Base-by-base conservation (phyloP, 2,329 filamentous ascomycete genomes). In the Cercospora sojina region DNA sequence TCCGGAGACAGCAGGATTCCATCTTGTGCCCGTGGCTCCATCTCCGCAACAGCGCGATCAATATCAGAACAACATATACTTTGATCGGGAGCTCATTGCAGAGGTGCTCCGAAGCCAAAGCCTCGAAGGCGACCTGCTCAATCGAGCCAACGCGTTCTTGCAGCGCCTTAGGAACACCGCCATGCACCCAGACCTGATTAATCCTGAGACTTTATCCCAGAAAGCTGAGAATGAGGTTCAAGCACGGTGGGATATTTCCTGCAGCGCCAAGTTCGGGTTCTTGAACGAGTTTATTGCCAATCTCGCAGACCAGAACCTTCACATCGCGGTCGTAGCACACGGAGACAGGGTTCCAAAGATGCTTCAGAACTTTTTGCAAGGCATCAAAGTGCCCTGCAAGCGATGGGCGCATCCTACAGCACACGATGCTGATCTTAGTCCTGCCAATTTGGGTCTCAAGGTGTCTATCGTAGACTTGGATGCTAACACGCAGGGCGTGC, bases 241-340 rank as follows among this genome's bases (percentile, higher is more conserved):
- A 53, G 76, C 75, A 1, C 67, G 75, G 38, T 79, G 78, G 78
- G 75, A 77, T 41, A 67, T 73, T 13, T 69, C 73, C 16, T 75
- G 72, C 64, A 79, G 78, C 49, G 68, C 72, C 5, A 80, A 80
- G 62, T 80, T 80, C 59, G 67, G 68, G 3, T 80, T 80, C 61
- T 59, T 80, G 16, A 69, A 73, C 16, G 67, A 73, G 20, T 67
- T 80, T 2, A 60, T 80, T 3, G 69, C 75, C 1, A 64, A 64
- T 7, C 53, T 79, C 3, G 70, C 72, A 7, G 59, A 62, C 65
- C 31, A 65, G 70, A 47, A 68, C 68, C 16, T 75, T 71, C 62
- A 68, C 25, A 59, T 80, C 29, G 75, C 73, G 1, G 66, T 80
- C 2, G 67, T 78, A 16, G 72, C 74, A 8, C 65, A 70, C 23